Percentiles rank a stretch among this genome's conserved stretches.
These are phyloP conservation scores for Gamsiella multidivaricata DNA, from an alignment of 192 early-diverging fungal genomes.

Conservation along the genomic window DNA sequence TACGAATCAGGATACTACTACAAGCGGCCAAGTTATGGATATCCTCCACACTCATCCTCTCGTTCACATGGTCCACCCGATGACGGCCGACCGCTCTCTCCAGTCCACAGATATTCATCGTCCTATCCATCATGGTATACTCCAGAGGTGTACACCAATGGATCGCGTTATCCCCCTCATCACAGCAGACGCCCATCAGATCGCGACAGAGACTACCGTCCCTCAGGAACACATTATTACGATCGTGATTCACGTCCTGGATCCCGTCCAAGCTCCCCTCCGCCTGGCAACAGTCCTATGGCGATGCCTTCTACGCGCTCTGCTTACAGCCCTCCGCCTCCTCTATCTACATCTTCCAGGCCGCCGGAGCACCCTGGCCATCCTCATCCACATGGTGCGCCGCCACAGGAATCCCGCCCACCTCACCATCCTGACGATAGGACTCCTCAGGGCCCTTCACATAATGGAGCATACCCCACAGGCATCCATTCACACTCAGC, in stretches of 20 bases:
- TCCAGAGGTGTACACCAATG: conserved; percentile 28
- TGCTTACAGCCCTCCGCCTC: conserved; percentile 1
- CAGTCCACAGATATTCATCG: conserved; percentile 4
- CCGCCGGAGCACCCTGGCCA: neutral
- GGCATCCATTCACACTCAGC: neutral
- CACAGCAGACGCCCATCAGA: conserved; percentile 3
- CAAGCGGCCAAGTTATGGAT: conserved; percentile 14
- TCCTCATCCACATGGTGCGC: neutral
- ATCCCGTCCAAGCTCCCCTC: conserved; percentile 6
- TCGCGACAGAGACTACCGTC: conserved; percentile 7
- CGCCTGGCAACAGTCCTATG: neutral
- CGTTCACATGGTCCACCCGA: neutral
- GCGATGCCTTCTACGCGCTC: neutral
- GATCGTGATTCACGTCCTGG: conserved; percentile 4
- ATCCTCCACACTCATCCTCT: neutral
- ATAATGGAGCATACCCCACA: conserved; percentile 9
- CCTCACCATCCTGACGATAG: neutral
- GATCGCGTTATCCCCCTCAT: conserved; percentile 7
- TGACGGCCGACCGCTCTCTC: neutral
- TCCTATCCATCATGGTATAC: conserved; percentile 52
- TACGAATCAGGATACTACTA: conserved; percentile 1
- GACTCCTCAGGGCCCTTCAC: neutral
- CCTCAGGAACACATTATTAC: neutral
- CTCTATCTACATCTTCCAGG: neutral
- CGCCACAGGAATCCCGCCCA: neutral